Base-by-base conservation (phyloP, 805 yeast species). In the Yarrowia sp. region DNA sequence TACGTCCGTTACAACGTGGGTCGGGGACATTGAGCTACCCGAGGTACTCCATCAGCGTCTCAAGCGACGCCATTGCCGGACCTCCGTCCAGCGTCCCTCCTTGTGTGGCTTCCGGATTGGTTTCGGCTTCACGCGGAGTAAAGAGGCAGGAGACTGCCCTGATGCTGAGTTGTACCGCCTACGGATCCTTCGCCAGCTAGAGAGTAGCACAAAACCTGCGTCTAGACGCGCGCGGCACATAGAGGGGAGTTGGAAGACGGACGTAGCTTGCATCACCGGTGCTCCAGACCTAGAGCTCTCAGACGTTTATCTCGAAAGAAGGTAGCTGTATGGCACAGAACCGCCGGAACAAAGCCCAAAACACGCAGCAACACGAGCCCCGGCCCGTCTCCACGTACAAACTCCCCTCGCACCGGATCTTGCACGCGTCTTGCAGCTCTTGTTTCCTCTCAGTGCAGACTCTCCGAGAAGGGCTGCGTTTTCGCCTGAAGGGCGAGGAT, bases 101-200 rank as follows among this genome's bases (percentile, higher is more conserved):
- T 41, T 9, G 47, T 41, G 47, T 41, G 29, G 31, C 10, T 41
- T 41, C 47, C 47, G 31, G 47, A 16, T 24, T 19, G 12, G 29
- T 24, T 24, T 25, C 47, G 19, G 47, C 47, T 41, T 41, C 13
- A 24, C 47, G 47, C 47, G 47, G 47, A 41, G n/a, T 9, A n/a
- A 10, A 24, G n/a, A 41, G 18, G 19, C 31, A 41, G 31, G n/a
- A 6, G 7, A 2, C 21, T 41, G 21, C 47, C 19, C 29, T 5
- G 14, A 13, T 9, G 24, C 47, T 41, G 47, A 16, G 47, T 41
- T 29, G 29, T 24, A 24, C 24, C 47, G 47, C n/a, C n/a, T n/a
- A n/a, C 14, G n/a, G 14, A 9, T 12, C 19, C 31, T 14, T 8
- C 31, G 31, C 31, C 31, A 41, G 47, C 47, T 41, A 41, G 14